phyloP scores from a whole-genome alignment of 2,329 filamentous ascomycete genomes.

The Tolypocladium sp. region DNA sequence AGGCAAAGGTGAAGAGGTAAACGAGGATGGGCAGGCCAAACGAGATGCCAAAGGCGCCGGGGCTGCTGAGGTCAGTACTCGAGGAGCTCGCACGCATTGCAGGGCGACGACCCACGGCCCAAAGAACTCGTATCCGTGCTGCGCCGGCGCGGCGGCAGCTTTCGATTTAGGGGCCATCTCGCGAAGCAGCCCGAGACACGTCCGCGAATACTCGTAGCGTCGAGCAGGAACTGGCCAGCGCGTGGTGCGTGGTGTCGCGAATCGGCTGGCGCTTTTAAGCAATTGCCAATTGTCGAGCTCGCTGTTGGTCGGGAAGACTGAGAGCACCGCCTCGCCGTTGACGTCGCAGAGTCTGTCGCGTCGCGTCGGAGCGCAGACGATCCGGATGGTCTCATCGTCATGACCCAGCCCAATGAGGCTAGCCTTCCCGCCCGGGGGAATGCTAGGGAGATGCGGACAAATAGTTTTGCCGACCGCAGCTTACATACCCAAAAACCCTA shows the following conservation, averaged over 20 bases:
- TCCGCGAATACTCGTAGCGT: not conserved
- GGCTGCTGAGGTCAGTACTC: constrained; percentile 32
- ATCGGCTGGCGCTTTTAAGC: not conserved
- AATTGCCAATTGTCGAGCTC: not conserved
- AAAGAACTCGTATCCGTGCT: constrained; percentile 41
- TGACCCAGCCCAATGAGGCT: not conserved
- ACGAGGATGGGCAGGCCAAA: constrained; percentile 72
- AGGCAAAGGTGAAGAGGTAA: constrained; percentile 73
- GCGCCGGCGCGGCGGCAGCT: constrained; percentile 13
- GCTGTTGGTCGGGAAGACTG: not conserved
- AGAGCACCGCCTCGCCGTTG: not conserved
- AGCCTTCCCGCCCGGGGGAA: not conserved
- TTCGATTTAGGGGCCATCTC: constrained; percentile 24
- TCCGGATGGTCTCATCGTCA: constrained; percentile 16
- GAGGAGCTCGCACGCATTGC: not conserved
- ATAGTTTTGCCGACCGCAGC: constrained; percentile 5
- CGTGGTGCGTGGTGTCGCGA: not conserved
- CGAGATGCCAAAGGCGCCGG: constrained; percentile 68
- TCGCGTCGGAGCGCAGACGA: constrained; percentile 10
- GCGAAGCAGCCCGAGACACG: not conserved
- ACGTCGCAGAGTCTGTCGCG: not conserved
- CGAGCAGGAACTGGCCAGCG: not conserved
- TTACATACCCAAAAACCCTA: not conserved
- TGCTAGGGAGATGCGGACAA: constrained; percentile 5
- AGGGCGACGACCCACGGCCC: constrained; percentile 33